A percentile compares a stretch with the other conserved stretches of the same genome.
Evolutionary conservation across 2,329 filamentous ascomycete species (phyloP).

Genomic region (Aulographum hederae): DNA sequence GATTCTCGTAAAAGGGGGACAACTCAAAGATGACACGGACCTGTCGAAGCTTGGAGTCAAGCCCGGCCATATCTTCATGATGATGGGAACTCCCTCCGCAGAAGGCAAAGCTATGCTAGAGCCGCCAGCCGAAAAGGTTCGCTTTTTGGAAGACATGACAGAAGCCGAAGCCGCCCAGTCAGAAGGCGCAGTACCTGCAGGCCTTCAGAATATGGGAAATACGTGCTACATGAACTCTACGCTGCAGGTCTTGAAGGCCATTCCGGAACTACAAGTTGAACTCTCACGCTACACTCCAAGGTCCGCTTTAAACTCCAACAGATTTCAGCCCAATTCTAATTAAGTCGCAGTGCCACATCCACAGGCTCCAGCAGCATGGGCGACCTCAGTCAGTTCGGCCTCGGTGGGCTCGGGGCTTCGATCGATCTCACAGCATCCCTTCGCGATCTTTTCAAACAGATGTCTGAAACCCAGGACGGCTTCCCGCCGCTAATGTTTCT

Average conservation of each 20-base stretch:
- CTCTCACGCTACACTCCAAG: slow-evolving; percentile 42
- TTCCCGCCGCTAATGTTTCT: slow-evolving; percentile 73
- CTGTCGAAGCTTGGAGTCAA: slow-evolving; percentile 74
- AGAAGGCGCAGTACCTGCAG: slow-evolving; percentile 71
- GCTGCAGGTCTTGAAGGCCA: slow-evolving; percentile 71
- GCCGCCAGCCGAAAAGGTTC: slow-evolving; percentile 58
- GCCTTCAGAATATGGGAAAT: slow-evolving; percentile 83
- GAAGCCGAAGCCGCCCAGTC: slow-evolving; percentile 75
- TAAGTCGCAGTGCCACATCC: slow-evolving; percentile 8
- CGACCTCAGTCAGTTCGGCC: slow-evolving; percentile 30
- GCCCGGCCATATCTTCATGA: slow-evolving; percentile 74
- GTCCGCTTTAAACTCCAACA: slow-evolving; percentile 12
- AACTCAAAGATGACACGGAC: slow-evolving; percentile 87
- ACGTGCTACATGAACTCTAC: slow-evolving; percentile 98
- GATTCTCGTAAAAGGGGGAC: slow-evolving; percentile 81
- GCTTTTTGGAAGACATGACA: slow-evolving; percentile 95
- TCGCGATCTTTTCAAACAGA: slow-evolving; percentile 69
- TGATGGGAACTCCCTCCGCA: slow-evolving; percentile 79
- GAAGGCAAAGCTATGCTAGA: slow-evolving; percentile 38
- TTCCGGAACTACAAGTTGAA: slow-evolving; percentile 78
- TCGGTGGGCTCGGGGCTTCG: slow-evolving; percentile 36
- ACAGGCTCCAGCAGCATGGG: slow-evolving; percentile 11
- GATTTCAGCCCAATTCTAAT: neutral
- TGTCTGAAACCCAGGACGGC: slow-evolving; percentile 78
- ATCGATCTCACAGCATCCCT: slow-evolving; percentile 61